Evolutionary conservation across 345 rosid species (phyloP).

Genomic region (Orychophragmus violaceus): DNA sequence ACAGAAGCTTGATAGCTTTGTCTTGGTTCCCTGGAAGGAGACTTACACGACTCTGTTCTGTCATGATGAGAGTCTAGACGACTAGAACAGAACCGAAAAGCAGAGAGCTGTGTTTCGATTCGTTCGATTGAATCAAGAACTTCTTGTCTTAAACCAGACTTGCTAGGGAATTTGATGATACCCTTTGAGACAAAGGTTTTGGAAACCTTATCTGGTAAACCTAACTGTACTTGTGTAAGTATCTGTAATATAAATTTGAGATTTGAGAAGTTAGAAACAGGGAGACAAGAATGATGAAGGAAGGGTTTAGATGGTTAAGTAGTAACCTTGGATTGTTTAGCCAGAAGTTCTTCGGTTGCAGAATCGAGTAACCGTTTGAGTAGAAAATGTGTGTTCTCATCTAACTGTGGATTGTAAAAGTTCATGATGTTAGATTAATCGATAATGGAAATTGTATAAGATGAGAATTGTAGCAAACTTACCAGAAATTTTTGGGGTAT

Average conservation of each 20-base stretch:
- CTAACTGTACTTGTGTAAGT: neutral
- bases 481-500: neutral
- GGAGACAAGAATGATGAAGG: too few relatives aligned
- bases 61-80: too few relatives aligned
- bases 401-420: neutral
- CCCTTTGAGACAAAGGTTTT: neutral
- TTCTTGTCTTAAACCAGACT: neutral
- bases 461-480: too few relatives aligned
- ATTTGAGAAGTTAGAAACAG: too few relatives aligned
- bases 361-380: neutral
- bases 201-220: too few relatives aligned
- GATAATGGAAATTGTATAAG: neutral
- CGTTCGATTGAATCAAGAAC: neutral
- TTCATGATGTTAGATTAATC: neutral
- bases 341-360: neutral
- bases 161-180: neutral
- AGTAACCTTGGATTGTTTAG: neutral
- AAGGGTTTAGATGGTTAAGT: too few relatives aligned
- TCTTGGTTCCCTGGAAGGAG: neutral
- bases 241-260: too few relatives aligned
- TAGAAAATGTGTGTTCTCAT: neutral
- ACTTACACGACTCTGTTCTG: neutral
- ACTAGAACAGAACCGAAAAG: neutral
- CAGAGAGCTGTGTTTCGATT: neutral
- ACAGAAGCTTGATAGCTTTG: constrained; percentile 1